These are phyloP conservation scores for Astraeus odoratus DNA, from an alignment of 768 basidiomycete genomes.

Conservation along the genomic window DNA sequence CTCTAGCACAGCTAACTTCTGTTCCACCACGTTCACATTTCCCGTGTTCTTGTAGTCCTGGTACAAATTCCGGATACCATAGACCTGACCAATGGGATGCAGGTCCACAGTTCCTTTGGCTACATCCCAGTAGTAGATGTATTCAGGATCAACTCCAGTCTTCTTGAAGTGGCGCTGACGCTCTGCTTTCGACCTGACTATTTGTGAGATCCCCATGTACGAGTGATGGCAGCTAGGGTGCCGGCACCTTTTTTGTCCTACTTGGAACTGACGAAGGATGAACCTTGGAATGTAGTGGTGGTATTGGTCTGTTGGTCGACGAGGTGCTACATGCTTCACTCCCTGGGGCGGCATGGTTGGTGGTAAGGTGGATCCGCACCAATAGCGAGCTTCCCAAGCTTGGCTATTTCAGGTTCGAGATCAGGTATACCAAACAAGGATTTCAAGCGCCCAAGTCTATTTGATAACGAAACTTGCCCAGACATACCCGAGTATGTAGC, in stretches of 20 bases:
- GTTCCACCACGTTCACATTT: slow-evolving; percentile 25
- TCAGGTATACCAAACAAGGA: too few species aligned
- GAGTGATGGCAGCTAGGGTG: background rate
- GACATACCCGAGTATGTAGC: too few species aligned
- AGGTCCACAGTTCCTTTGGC: slow-evolving; percentile 5
- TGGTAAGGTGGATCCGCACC: background rate
- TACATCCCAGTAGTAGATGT: slow-evolving; percentile 6
- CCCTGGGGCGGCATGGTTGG: background rate
- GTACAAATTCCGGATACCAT: slow-evolving; percentile 19
- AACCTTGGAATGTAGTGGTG: slow-evolving; percentile 11
- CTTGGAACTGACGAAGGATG: slow-evolving; percentile 3
- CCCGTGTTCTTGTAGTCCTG: slow-evolving; percentile 13
- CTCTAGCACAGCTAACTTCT: slow-evolving; percentile 24
- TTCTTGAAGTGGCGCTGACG: slow-evolving; percentile 1
- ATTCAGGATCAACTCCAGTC: slow-evolving; percentile 6
- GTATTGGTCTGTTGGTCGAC: too few species aligned
- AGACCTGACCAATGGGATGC: slow-evolving; percentile 8
- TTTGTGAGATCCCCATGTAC: background rate
- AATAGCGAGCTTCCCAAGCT: too few species aligned
- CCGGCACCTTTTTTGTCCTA: slow-evolving; percentile 1
- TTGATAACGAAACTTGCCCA: too few species aligned
- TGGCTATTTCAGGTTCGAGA: too few species aligned
- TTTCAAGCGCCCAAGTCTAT: too few species aligned
- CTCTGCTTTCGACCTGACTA: slow-evolving; percentile 5
- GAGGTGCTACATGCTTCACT: background rate